Conservation (phyloP, 257 asterid genomes). For the Gentiana dahurica region DNA sequence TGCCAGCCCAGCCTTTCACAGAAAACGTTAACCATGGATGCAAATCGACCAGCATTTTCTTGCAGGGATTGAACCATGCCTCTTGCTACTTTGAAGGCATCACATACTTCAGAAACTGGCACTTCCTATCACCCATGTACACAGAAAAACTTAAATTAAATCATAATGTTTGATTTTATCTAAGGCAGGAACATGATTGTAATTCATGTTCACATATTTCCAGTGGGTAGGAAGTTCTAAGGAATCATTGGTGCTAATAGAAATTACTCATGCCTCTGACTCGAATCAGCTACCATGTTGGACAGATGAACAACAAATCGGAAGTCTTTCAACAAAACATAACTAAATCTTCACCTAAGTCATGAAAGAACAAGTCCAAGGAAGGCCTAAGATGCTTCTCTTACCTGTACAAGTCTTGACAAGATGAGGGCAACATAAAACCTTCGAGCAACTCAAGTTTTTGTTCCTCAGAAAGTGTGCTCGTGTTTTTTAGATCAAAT, state of each 20-base stretch:
- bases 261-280: too few species aligned
- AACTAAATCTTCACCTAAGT: too few species aligned
- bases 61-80: slow-evolving; percentile 99
- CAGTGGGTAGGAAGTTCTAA: too few species aligned
- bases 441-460: slow-evolving; percentile 79
- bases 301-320: too few species aligned
- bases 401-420: slow-evolving; percentile 93
- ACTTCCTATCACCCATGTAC: slow-evolving; percentile 54
- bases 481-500: slow-evolving; percentile 29
- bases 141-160: slow-evolving; percentile 1
- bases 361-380: too few species aligned
- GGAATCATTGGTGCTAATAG: too few species aligned
- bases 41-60: slow-evolving; percentile 99
- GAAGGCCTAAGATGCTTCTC: too few species aligned
- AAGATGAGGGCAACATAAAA: slow-evolving; percentile 88
- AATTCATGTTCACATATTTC: too few species aligned
- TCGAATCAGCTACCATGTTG: too few species aligned
- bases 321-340: too few species aligned
- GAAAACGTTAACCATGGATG: slow-evolving; percentile 96
- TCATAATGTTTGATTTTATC: not conserved
- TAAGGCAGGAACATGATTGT: not conserved
- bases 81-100: slow-evolving; percentile 84
- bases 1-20: slow-evolving; percentile 99
- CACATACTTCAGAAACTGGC: slow-evolving; percentile 77
- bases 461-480: slow-evolving; percentile 61